phyloP scores from a whole-genome alignment of 352 stramenopile genomes.

The Elongisporangium undulatum region DNA sequence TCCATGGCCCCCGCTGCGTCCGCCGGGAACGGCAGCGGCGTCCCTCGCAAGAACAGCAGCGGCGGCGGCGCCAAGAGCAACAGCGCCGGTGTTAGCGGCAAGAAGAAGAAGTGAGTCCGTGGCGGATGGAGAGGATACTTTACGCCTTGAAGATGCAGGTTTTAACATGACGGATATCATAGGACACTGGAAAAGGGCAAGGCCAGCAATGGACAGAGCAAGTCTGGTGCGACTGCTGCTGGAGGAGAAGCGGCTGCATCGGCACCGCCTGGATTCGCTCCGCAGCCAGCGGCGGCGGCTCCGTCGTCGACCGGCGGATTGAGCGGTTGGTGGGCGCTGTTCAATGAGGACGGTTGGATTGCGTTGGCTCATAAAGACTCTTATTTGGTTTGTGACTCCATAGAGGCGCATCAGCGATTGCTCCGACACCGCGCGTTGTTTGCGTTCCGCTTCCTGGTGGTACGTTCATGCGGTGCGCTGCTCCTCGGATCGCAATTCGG shows the following conservation, averaged over 20 bases:
- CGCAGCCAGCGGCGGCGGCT: slow-evolving; percentile 10
- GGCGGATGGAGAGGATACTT: neutral
- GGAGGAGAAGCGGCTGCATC: slow-evolving; percentile 14
- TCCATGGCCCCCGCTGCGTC: slow-evolving; percentile 1
- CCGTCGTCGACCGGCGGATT: slow-evolving; percentile 20
- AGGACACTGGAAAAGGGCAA: slow-evolving; percentile 20
- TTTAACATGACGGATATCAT: neutral
- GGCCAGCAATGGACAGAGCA: slow-evolving; percentile 13
- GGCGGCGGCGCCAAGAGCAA: slow-evolving; percentile 15
- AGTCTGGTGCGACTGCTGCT: slow-evolving; percentile 1
- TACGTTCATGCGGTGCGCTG: slow-evolving; percentile 1
- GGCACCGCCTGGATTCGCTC: slow-evolving; percentile 32
- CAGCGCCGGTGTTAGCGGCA: slow-evolving; percentile 3
- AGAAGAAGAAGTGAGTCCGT: slow-evolving; percentile 36
- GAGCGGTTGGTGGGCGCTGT: slow-evolving; percentile 24
- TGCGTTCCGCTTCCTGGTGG: slow-evolving; percentile 76
- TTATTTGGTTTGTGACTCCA: neutral
- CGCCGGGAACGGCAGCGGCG: neutral
- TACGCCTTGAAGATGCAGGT: neutral
- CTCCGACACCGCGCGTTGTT: slow-evolving; percentile 77
- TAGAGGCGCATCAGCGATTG: slow-evolving; percentile 61
- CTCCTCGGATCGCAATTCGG: neutral
- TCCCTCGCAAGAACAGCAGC: slow-evolving; percentile 1
- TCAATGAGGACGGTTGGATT: neutral
- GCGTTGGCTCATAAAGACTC: slow-evolving; percentile 1